Evolutionary conservation across 805 yeast species (phyloP).

Genomic region (Blastobotrys terrestris): DNA sequence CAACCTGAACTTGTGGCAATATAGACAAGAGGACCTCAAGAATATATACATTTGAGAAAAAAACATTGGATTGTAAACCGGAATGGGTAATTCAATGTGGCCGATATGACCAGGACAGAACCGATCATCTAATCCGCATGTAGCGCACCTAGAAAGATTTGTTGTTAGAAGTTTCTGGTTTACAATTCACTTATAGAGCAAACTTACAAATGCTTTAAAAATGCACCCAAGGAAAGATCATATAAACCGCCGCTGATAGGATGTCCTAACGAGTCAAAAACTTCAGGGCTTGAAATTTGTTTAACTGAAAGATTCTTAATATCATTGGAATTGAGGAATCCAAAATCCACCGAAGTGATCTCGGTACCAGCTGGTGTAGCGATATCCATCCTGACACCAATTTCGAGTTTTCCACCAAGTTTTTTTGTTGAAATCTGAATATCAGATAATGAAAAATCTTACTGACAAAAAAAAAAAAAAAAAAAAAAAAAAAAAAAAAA

Average conservation of each 20-base stretch:
- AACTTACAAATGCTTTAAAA: slow-evolving; percentile 57
- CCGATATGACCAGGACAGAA: slow-evolving; percentile 98
- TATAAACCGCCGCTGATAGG: slow-evolving; percentile 91
- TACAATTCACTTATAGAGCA: neutral
- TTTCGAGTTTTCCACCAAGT: neutral
- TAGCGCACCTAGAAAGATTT: slow-evolving; percentile 51
- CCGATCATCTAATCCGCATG: slow-evolving; percentile 93
- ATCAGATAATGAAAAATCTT: neutral
- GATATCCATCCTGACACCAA: slow-evolving; percentile 67
- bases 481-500: too few relatives aligned
- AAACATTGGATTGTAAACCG: slow-evolving; percentile 91
- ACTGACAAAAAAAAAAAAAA: too few relatives aligned
- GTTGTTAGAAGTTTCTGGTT: neutral
- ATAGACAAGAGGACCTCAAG: slow-evolving; percentile 79
- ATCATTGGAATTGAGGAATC: slow-evolving; percentile 74
- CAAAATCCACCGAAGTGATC: slow-evolving; percentile 86
- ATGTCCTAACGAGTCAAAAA: slow-evolving; percentile 94
- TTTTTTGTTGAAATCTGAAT: slow-evolving; percentile 1
- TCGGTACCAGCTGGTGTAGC: slow-evolving; percentile 95
- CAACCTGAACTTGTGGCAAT: slow-evolving; percentile 81
- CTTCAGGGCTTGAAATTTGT: slow-evolving; percentile 91
- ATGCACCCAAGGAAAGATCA: slow-evolving; percentile 94
- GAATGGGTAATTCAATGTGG: slow-evolving; percentile 92
- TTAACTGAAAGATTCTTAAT: slow-evolving; percentile 84
- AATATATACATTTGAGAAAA: slow-evolving; percentile 85